These are phyloP conservation scores for Turritis glabra DNA, from an alignment of 345 rosid genomes.

Conservation along the genomic window DNA sequence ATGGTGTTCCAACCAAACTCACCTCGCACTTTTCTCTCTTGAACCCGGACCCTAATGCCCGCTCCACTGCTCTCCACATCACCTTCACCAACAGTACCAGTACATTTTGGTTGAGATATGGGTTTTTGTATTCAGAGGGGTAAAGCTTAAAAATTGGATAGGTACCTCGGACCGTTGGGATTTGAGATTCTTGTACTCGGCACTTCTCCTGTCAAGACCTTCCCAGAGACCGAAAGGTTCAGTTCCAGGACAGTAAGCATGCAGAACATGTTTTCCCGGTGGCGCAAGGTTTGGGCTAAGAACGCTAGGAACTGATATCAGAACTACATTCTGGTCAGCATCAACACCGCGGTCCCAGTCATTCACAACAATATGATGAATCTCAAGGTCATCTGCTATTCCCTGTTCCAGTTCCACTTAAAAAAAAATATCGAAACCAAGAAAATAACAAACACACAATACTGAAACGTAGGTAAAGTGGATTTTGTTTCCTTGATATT, in stretches of 20 bases:
- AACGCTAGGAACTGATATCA: slow-evolving; percentile 79
- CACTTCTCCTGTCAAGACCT: slow-evolving; percentile 75
- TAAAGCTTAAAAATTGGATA: slow-evolving; percentile 3
- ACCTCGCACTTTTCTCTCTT: slow-evolving; percentile 76
- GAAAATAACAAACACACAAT: background rate
- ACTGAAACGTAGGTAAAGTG: background rate
- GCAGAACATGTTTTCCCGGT: slow-evolving; percentile 78
- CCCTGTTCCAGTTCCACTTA: slow-evolving; percentile 49
- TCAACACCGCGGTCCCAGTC: slow-evolving; percentile 92
- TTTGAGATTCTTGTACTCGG: slow-evolving; percentile 76
- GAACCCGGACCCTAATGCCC: slow-evolving; percentile 76
- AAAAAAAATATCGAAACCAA: background rate
- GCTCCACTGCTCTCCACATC: slow-evolving; percentile 87
- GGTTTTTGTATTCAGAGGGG: background rate
- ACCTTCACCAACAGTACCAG: slow-evolving; percentile 47
- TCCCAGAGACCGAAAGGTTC: slow-evolving; percentile 83
- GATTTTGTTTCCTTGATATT: too few relatives aligned
- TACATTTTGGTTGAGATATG: slow-evolving; percentile 1
- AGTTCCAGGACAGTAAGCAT: slow-evolving; percentile 87
- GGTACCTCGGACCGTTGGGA: slow-evolving; percentile 82
- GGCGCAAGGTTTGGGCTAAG: slow-evolving; percentile 86
- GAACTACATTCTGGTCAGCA: slow-evolving; percentile 88
- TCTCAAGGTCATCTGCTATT: slow-evolving; percentile 67
- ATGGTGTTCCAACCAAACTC: slow-evolving; percentile 83
- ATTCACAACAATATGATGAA: slow-evolving; percentile 92